Conservation (phyloP, 2,329 filamentous ascomycete genomes). For the Aspergillus luchuensis region DNA sequence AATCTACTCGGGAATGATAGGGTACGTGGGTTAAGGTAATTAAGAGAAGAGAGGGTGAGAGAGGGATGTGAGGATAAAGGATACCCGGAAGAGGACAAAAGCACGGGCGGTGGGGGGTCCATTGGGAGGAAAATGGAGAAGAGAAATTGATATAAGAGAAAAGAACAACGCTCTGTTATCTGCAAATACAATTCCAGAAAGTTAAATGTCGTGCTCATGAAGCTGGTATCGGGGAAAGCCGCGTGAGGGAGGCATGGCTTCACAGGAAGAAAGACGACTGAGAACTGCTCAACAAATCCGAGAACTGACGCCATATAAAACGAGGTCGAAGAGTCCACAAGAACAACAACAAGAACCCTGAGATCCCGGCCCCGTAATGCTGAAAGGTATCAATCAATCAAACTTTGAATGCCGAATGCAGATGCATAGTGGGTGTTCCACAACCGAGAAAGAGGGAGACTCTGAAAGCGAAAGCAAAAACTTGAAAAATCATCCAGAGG, state of each 20-base stretch:
- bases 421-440: constrained; percentile 23
- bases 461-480: constrained; percentile 15
- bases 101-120: background rate
- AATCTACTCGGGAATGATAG: constrained; percentile 2
- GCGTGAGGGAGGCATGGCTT: constrained; percentile 1
- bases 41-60: background rate
- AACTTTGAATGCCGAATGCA: constrained; percentile 25
- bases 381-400: constrained; percentile 30
- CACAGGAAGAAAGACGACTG: constrained; percentile 8
- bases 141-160: background rate
- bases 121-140: constrained; percentile 3
- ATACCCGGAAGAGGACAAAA: no score
- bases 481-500: constrained; percentile 20
- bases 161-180: constrained; percentile 22
- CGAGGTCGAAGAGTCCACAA: constrained; percentile 23
- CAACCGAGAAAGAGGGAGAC: constrained; percentile 11
- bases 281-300: constrained; percentile 24
- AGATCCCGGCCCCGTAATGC: constrained; percentile 26
- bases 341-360: constrained; percentile 27
- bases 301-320: constrained; percentile 31
- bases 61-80: background rate
- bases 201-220: constrained; percentile 32
- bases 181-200: constrained; percentile 35
- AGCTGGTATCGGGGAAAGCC: constrained; percentile 33
- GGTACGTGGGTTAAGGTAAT: background rate